Base-by-base conservation (phyloP, 768 basidiomycete genomes). In the Tremella mesenterica region DNA sequence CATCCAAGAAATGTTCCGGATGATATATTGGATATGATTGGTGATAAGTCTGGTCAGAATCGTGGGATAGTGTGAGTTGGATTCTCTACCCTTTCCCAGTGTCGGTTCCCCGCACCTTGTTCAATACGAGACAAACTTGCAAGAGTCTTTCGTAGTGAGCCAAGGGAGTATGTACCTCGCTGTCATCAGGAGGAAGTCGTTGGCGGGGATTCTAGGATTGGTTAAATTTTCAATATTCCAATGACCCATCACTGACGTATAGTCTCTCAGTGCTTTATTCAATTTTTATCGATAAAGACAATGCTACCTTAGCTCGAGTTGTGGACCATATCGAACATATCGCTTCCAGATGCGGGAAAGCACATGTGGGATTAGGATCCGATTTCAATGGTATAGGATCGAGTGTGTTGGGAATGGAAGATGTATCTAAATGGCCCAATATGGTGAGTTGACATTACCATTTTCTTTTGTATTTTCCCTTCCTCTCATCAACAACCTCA, bases 321-420 rank as follows among this genome's bases (percentile, higher is more conserved):
- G 61, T 47, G 5, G 61, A 63, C 41, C 61, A 63, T 30, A 55
- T 63, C 53, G 61, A 63, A 44, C 49, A 63, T 33, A 54, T 63
- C 21, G 61, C 55, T 12, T 30, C 21, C 16, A 54, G 46, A 4
- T 46, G 46, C 31, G 58, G 61, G 4, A 59, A 48, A 26, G 21
- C 7, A 5, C 58, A 63, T 31, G 61, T 63, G 7, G 61, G 61
- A 8, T 10, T 63, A 7, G 57, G 50, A 2, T 47, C 44, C 6
- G 61, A 63, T 44, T 63, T 63, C 38, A 52, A 59, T 26, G 61
- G 58, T 1, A 59, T 59, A 34, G n/a, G 20, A 8, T 13, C 30
- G 16, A 39, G 54, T 31, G 60, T 62, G 20, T 43, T 52, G 3
- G 60, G 60, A 26, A 25, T 59, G 47, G 60, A 62, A 31, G 60